phyloP scores from a whole-genome alignment of 192 early-diverging fungal species.

The Diversispora epigaea region DNA sequence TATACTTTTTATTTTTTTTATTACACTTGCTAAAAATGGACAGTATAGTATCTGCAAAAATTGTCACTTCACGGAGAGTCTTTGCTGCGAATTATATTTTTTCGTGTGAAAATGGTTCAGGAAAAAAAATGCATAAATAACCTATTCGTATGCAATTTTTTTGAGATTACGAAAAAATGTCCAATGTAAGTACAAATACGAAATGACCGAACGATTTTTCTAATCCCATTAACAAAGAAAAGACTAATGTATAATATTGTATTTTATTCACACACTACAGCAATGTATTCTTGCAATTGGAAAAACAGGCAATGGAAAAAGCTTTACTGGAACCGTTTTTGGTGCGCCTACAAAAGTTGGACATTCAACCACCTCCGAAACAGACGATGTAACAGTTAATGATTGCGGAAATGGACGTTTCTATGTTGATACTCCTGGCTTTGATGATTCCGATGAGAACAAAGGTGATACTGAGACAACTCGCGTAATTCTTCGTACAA shows the following conservation, averaged over 20 bases:
- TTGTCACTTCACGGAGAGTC: too few species aligned
- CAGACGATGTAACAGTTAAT: slow-evolving; percentile 12
- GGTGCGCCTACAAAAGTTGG: slow-evolving; percentile 17
- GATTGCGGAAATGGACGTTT: background rate
- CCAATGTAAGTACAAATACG: too few species aligned
- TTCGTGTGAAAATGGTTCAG: too few species aligned
- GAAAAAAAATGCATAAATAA: too few species aligned
- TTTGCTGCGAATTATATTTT: too few species aligned
- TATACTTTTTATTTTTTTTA: too few species aligned
- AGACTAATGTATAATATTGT: background rate
- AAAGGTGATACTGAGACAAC: slow-evolving; percentile 3
- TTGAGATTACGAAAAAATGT: too few species aligned
- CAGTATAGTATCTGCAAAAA: too few species aligned
- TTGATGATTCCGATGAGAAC: slow-evolving; percentile 20
- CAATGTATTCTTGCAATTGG: slow-evolving; percentile 16
- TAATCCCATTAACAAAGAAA: background rate
- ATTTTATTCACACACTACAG: background rate
- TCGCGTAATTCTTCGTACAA: background rate
- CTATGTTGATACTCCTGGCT: slow-evolving; percentile 28
- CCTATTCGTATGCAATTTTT: too few species aligned
- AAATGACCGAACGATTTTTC: background rate
- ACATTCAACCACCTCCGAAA: slow-evolving; percentile 8
- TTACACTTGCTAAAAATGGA: too few species aligned
- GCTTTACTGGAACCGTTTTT: slow-evolving; percentile 31
- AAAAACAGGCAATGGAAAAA: slow-evolving; percentile 7